Conservation (phyloP, 1,284 basidiomycete genomes). For the Ganoderma meredithae region DNA sequence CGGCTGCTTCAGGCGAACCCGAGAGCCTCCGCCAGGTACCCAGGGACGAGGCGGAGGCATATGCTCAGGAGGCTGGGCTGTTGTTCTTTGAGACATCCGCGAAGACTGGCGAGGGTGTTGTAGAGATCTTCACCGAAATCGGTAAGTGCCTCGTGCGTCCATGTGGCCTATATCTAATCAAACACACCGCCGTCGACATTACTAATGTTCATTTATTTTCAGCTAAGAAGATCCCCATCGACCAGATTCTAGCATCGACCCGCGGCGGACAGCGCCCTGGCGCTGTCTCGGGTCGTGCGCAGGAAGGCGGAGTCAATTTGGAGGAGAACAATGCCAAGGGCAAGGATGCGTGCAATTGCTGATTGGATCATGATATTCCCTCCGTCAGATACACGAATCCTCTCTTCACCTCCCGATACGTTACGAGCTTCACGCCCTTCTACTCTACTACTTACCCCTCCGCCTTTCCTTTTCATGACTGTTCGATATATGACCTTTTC, state of each 20-base stretch:
- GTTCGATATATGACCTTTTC: constrained; percentile 44
- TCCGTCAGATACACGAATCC: constrained; percentile 18
- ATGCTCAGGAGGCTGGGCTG: constrained; percentile 92
- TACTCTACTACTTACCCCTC: constrained; percentile 35
- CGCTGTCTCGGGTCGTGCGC: constrained; percentile 59
- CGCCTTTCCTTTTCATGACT: constrained; percentile 36
- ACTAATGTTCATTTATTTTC: constrained; percentile 15
- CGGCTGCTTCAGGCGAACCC: constrained; percentile 57
- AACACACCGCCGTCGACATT: constrained; percentile 20
- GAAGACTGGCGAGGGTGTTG: constrained; percentile 96
- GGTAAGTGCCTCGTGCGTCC: constrained; percentile 58
- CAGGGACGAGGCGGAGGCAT: constrained; percentile 94
- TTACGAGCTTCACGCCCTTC: constrained; percentile 34
- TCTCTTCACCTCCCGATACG: constrained; percentile 21
- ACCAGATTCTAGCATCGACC: constrained; percentile 86
- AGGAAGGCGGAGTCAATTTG: constrained; percentile 75
- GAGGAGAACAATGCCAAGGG: constrained; percentile 71
- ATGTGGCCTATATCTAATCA: constrained; percentile 13
- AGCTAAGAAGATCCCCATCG: constrained; percentile 98
- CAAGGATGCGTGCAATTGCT: constrained; percentile 85
- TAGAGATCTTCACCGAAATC: constrained; percentile 98
- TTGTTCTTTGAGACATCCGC: constrained; percentile 98
- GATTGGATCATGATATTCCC: constrained; percentile 25
- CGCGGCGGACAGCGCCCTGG: constrained; percentile 70
- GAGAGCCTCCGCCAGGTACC: constrained; percentile 88